Percentiles rank a stretch among this genome's conserved stretches.
Conservation (phyloP, 2,329 filamentous ascomycete species). For the Calonectria pseudoturangicola region DNA sequence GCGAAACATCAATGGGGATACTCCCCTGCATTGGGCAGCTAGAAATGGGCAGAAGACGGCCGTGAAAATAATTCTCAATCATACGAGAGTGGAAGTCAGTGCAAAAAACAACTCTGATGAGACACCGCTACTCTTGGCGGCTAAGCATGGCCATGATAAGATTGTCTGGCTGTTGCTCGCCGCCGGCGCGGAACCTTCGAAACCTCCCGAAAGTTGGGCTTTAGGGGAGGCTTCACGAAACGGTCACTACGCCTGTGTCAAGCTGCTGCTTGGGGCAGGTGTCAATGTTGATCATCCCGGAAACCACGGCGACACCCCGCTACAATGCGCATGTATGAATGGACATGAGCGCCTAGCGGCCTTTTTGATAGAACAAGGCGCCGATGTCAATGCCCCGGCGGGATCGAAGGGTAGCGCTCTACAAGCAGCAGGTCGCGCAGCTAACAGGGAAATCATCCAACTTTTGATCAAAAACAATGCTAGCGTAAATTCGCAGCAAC, state of each 20-base stretch:
- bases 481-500: not conserved
- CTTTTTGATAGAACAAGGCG: not conserved
- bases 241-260: not conserved
- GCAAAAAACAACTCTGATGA: not conserved
- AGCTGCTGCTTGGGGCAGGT: conserved; percentile 1
- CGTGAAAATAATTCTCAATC: not conserved
- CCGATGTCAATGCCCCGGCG: not conserved
- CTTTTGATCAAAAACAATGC: conserved; percentile 3
- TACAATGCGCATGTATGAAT: conserved; percentile 14
- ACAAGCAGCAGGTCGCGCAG: conserved; percentile 3
- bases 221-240: not conserved
- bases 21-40: conserved; percentile 1
- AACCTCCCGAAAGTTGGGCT: not conserved
- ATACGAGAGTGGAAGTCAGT: not conserved
- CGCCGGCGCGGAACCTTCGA: not conserved
- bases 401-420: not conserved
- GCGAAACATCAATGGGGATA: not conserved
- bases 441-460: not conserved
- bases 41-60: conserved; percentile 6
- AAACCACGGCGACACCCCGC: not conserved
- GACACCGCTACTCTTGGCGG: conserved; percentile 5
- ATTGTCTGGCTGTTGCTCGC: conserved; percentile 14
- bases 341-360: not conserved
- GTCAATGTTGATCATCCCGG: conserved; percentile 1
- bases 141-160: conserved; percentile 12